These are phyloP conservation scores for Suillus weaverae DNA, from an alignment of 768 basidiomycete genomes.

Conservation along the genomic window DNA sequence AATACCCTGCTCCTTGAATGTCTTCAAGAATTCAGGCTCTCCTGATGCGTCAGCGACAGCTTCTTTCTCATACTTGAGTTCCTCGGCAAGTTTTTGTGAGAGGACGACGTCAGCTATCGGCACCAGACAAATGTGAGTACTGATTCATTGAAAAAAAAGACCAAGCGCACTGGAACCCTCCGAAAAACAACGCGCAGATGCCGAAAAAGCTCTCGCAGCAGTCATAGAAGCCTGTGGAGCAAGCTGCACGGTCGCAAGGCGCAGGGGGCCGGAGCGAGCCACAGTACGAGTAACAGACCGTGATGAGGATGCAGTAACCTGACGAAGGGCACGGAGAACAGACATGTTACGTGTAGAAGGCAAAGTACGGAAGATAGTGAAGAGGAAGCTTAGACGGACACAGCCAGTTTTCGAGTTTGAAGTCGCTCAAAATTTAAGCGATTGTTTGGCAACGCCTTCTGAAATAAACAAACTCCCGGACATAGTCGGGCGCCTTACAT, in stretches of 20 bases:
- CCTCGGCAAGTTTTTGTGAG: slow-evolving; percentile 72
- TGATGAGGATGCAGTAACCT: slow-evolving; percentile 47
- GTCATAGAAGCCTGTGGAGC: slow-evolving; percentile 19
- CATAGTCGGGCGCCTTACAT: slow-evolving; percentile 15
- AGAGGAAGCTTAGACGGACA: background rate
- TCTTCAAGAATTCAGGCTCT: slow-evolving; percentile 75
- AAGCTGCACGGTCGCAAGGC: slow-evolving; percentile 10
- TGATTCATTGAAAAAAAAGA: background rate
- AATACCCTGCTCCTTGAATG: slow-evolving; percentile 68
- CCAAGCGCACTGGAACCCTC: slow-evolving; percentile 43
- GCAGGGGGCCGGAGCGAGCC: slow-evolving; percentile 23
- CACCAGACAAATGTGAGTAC: background rate
- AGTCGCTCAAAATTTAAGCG: slow-evolving; percentile 26
- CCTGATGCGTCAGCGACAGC: slow-evolving; percentile 32
- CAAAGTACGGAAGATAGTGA: slow-evolving; percentile 8
- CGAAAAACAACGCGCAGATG: slow-evolving; percentile 38
- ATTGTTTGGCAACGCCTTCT: slow-evolving; percentile 35
- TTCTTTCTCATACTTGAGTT: slow-evolving; percentile 85
- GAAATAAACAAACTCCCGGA: slow-evolving; percentile 29
- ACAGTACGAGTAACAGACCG: slow-evolving; percentile 33
- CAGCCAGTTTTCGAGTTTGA: background rate
- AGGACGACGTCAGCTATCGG: slow-evolving; percentile 70
- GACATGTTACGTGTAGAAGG: slow-evolving; percentile 47
- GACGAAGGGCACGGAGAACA: slow-evolving; percentile 60
- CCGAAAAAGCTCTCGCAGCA: slow-evolving; percentile 42